These are phyloP conservation scores for Solanum hybrid DNA, from an alignment of 305 asterid genomes.

Conservation along the genomic window DNA sequence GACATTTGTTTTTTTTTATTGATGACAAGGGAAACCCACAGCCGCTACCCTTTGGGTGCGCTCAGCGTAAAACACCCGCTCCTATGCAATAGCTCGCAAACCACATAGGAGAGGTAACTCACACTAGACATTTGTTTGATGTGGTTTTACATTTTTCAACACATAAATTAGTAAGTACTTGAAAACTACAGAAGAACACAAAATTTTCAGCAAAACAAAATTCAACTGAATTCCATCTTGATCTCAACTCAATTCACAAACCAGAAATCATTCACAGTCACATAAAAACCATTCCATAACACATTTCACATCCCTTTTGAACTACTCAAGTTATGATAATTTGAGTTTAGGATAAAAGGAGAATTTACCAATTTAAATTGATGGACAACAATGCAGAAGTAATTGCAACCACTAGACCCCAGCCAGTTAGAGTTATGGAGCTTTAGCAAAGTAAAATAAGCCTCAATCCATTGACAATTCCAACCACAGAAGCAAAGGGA, in stretches of 20 bases:
- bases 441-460: background rate
- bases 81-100: too few relatives aligned
- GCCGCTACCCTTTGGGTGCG: too few relatives aligned
- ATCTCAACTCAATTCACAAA: background rate
- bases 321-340: background rate
- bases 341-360: background rate
- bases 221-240: background rate
- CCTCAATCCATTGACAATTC: background rate
- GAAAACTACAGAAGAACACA: background rate
- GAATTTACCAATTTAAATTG: background rate
- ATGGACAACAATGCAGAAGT: background rate
- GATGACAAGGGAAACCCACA: too few relatives aligned
- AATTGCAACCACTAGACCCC: background rate
- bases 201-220: background rate
- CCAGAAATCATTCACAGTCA: background rate
- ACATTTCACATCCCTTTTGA: background rate
- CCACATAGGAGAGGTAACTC: too few relatives aligned
- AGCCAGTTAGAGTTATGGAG: background rate
- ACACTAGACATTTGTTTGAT: background rate
- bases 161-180: background rate
- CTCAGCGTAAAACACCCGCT: too few relatives aligned
- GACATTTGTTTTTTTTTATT: background rate
- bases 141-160: background rate
- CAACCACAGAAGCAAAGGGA: background rate
- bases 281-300: background rate